Percentiles rank a stretch among this genome's conserved stretches.
These are phyloP conservation scores for Teratosphaeria epicoccoides DNA, from an alignment of 2,329 filamentous ascomycete genomes.

Conservation along the genomic window DNA sequence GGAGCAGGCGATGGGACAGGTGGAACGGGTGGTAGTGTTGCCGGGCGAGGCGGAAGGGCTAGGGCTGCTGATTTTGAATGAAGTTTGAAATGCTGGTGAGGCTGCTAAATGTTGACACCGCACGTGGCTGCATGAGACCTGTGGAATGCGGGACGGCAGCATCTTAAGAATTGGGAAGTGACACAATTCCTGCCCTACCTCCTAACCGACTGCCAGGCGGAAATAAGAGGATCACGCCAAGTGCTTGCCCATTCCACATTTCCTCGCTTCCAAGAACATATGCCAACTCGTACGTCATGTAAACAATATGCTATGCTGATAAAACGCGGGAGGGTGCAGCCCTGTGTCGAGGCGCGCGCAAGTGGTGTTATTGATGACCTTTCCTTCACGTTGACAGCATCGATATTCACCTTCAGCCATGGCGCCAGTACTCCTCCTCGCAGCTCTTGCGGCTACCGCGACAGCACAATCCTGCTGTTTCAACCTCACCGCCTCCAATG, in stretches of 20 bases:
- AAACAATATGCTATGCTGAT: not conserved
- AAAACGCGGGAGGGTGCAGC: too few relatives aligned
- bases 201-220: too few relatives aligned
- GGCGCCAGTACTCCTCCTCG: too few relatives aligned
- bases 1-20: conserved; percentile 1
- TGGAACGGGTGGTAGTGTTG: not conserved
- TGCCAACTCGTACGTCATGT: not conserved
- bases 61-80: conserved; percentile 20
- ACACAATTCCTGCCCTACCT: not conserved
- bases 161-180: not conserved
- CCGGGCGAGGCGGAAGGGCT: conserved; percentile 12
- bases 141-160: not conserved
- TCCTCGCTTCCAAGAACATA: not conserved
- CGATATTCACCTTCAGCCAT: too few relatives aligned
- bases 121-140: not conserved
- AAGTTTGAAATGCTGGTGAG: not conserved
- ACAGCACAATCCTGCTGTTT: conserved; percentile 38
- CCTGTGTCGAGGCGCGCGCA: too few relatives aligned
- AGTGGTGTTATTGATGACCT: too few relatives aligned
- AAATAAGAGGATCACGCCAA: not conserved
- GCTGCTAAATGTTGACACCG: not conserved
- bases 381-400: too few relatives aligned
- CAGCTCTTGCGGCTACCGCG: too few relatives aligned
- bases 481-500: conserved; percentile 34
- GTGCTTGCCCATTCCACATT: not conserved